Conservation (phyloP, 1,284 basidiomycete species). For the Trichosporon ovoides region DNA sequence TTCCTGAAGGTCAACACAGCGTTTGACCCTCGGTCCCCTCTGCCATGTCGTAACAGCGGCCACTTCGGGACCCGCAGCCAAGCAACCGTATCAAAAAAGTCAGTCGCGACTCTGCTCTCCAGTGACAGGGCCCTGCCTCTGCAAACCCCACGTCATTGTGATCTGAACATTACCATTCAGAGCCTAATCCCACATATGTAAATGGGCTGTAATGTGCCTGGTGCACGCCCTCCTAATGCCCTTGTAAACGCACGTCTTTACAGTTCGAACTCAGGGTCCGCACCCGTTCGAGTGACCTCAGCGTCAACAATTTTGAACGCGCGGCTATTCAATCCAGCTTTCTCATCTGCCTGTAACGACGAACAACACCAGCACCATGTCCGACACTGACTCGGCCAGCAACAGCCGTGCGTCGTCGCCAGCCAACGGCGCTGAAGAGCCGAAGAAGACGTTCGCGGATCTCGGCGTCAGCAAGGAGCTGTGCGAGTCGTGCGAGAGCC, state of each 20-base stretch:
- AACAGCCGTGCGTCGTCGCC: slow-evolving; percentile 18
- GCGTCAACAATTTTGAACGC: slow-evolving; percentile 6
- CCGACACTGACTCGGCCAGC: slow-evolving; percentile 12
- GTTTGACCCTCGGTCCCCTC: background rate
- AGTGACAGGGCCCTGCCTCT: too few relatives aligned
- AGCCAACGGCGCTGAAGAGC: slow-evolving; percentile 13
- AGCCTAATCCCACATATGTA: background rate
- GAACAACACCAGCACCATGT: slow-evolving; percentile 12
- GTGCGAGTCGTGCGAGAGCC: slow-evolving; percentile 73
- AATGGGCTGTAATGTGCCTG: background rate
- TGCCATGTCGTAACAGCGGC: background rate
- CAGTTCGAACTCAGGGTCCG: slow-evolving; percentile 2
- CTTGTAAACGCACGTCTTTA: background rate
- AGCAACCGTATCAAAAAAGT: slow-evolving; percentile 4
- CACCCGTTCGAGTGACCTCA: background rate
- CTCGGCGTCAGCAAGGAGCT: slow-evolving; percentile 87
- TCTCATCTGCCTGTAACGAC: background rate
- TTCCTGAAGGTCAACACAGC: slow-evolving; percentile 1
- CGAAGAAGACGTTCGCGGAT: slow-evolving; percentile 50
- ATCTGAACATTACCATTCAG: background rate
- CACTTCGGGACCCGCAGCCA: background rate
- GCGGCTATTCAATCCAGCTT: background rate
- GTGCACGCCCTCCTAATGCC: background rate
- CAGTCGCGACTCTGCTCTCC: background rate
- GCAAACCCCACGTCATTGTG: background rate